A percentile compares a stretch with the other conserved stretches of the same genome.
Evolutionary conservation across 768 basidiomycete genomes (phyloP).

Genomic region (Kwoniella sp.): DNA sequence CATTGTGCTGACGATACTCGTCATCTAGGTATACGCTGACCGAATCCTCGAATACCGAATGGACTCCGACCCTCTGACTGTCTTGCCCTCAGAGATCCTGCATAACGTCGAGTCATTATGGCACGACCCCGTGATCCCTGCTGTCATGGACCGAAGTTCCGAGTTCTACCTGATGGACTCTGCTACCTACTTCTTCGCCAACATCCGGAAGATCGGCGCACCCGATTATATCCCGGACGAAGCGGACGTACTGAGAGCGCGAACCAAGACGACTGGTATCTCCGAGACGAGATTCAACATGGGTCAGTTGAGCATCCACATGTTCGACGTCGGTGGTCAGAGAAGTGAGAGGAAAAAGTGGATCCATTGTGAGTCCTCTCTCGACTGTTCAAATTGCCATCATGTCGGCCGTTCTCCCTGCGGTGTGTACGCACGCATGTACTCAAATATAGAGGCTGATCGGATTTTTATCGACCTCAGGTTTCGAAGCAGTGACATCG

Average conservation of each 20-base stretch:
- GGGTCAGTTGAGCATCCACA: conserved; percentile 62
- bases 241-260: conserved; percentile 82
- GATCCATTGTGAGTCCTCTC: conserved; percentile 58
- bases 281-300: conserved; percentile 73
- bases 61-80: conserved; percentile 54
- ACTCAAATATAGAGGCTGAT: no score
- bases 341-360: conserved; percentile 71
- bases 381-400: no score
- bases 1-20: background rate
- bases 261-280: conserved; percentile 86
- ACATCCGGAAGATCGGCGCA: conserved; percentile 79
- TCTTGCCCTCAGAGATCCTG: conserved; percentile 56
- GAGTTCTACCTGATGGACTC: conserved; percentile 95
- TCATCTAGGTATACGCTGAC: conserved; percentile 56
- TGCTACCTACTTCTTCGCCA: conserved; percentile 86
- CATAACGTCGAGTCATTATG: conserved; percentile 59
- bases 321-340: conserved; percentile 81
- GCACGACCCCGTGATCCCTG: conserved; percentile 60
- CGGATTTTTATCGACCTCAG: conserved; percentile 42
- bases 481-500: conserved; percentile 76
- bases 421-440: no score
- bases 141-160: conserved; percentile 58
- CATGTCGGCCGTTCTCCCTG: no score
- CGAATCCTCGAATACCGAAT: conserved; percentile 59
- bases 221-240: conserved; percentile 82